Conservation (phyloP, 371 early-diverging fungal species). For the Homolaphlyctis polyrhiza region DNA sequence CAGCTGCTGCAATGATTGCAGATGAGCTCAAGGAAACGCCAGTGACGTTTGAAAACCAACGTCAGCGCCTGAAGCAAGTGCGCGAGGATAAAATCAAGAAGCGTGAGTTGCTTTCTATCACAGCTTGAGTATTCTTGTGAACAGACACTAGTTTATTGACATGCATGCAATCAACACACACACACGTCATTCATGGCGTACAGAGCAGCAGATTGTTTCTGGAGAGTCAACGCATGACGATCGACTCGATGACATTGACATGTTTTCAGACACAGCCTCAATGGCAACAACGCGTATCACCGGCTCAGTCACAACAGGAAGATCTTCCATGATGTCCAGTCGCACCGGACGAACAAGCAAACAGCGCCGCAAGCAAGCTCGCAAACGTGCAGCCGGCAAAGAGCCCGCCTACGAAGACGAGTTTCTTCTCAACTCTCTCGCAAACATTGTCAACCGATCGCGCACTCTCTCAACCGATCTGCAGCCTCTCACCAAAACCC, state of each 20-base stretch:
- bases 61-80: constrained; percentile 28
- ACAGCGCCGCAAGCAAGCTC: constrained; percentile 62
- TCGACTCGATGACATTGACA: constrained; percentile 80
- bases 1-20: constrained; percentile 43
- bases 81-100: constrained; percentile 19
- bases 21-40: constrained; percentile 73
- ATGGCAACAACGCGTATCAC: constrained; percentile 80
- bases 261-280: constrained; percentile 88
- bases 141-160: neutral
- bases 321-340: constrained; percentile 8
- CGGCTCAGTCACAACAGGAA: neutral
- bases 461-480: constrained; percentile 8
- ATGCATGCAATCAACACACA: too few species aligned
- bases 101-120: neutral
- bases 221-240: constrained; percentile 37
- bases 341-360: constrained; percentile 50
- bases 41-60: constrained; percentile 59
- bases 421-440: constrained; percentile 51
- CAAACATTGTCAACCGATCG: constrained; percentile 16
- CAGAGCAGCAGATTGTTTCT: neutral
- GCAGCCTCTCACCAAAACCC: neutral
- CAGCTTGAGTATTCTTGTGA: constrained; percentile 1
- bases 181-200: too few species aligned
- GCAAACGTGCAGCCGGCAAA: constrained; percentile 76
- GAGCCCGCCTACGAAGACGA: constrained; percentile 89